A percentile compares a stretch with the other conserved stretches of the same genome.
phyloP scores from a whole-genome alignment of 129 eudicot genomes.

The Flaveria sonorensis region DNA sequence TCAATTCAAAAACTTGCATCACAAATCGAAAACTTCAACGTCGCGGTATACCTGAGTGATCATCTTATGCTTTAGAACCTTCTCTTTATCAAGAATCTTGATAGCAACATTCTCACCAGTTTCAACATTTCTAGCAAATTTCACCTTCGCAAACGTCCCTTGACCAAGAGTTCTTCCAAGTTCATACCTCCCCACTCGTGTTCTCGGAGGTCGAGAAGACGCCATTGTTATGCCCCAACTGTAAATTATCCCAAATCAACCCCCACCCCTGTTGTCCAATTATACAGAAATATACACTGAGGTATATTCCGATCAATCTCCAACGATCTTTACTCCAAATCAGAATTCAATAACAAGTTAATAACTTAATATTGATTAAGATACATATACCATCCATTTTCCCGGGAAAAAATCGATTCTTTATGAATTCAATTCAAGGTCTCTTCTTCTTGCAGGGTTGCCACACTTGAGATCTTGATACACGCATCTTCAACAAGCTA shows the following conservation, averaged over 20 bases:
- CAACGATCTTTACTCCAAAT: slow-evolving; percentile 10
- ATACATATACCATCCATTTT: slow-evolving; percentile 56
- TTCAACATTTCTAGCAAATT: slow-evolving; percentile 64
- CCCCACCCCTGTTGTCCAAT: slow-evolving; percentile 12
- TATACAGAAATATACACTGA: slow-evolving; percentile 18
- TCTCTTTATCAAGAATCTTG: slow-evolving; percentile 81
- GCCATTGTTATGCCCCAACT: slow-evolving; percentile 23
- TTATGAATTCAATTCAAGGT: slow-evolving; percentile 24
- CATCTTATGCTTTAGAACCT: slow-evolving; percentile 87
- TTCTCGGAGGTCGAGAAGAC: slow-evolving; percentile 48
- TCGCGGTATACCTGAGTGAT: slow-evolving; percentile 58
- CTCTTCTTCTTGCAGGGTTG: slow-evolving; percentile 98
- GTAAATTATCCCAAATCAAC: slow-evolving; percentile 6
- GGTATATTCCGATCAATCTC: neutral
- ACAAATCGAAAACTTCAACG: slow-evolving; percentile 19
- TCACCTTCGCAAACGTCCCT: slow-evolving; percentile 88
- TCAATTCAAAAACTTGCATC: slow-evolving; percentile 4
- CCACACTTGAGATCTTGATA: slow-evolving; percentile 84
- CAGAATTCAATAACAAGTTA: neutral
- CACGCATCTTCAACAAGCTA: slow-evolving; percentile 55
- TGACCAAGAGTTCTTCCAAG: slow-evolving; percentile 84
- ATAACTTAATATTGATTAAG: neutral
- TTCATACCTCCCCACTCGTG: slow-evolving; percentile 78
- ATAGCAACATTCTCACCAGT: slow-evolving; percentile 76
- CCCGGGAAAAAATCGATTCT: neutral